A percentile compares a stretch with the other conserved stretches of the same genome.
These are phyloP conservation scores for Tagetes patula DNA, from an alignment of 129 eudicot species.

Conservation along the genomic window DNA sequence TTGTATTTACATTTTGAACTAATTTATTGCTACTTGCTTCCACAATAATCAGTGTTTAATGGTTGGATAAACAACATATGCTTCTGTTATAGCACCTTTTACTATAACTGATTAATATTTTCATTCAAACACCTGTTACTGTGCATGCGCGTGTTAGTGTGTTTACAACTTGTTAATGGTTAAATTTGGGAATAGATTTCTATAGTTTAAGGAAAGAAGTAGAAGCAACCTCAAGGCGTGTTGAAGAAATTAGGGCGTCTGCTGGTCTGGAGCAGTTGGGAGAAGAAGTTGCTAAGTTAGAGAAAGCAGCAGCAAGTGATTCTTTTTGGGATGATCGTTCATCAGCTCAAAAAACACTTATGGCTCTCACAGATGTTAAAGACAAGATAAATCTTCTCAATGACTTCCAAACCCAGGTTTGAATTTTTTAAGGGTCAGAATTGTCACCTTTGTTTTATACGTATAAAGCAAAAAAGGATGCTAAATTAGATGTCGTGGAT, in stretches of 20 bases:
- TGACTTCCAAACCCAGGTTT: conserved; percentile 79
- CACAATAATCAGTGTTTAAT: background rate
- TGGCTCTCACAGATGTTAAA: conserved; percentile 82
- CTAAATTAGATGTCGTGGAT: background rate
- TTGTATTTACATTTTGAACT: background rate
- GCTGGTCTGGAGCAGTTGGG: conserved; percentile 78
- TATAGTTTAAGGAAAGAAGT: conserved; percentile 79
- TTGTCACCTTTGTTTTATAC: background rate
- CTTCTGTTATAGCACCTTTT: too few relatives aligned
- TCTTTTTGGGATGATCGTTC: conserved; percentile 90
- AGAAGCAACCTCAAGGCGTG: conserved; percentile 63
- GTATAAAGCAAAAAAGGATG: background rate
- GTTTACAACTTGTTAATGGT: conserved; percentile 14
- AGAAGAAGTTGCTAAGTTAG: conserved; percentile 71
- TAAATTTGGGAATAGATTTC: conserved; percentile 56
- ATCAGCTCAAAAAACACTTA: conserved; percentile 88
- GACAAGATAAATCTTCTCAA: conserved; percentile 79
- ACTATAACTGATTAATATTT: background rate
- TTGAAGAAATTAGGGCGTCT: conserved; percentile 71
- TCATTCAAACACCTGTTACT: background rate
- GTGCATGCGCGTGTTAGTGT: background rate
- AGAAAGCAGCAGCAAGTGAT: conserved; percentile 62
- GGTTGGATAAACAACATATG: background rate
- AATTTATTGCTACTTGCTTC: background rate
- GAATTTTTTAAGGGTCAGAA: background rate